Conservation (phyloP, 1,284 basidiomycete genomes). For the Trichosporon sp. region DNA sequence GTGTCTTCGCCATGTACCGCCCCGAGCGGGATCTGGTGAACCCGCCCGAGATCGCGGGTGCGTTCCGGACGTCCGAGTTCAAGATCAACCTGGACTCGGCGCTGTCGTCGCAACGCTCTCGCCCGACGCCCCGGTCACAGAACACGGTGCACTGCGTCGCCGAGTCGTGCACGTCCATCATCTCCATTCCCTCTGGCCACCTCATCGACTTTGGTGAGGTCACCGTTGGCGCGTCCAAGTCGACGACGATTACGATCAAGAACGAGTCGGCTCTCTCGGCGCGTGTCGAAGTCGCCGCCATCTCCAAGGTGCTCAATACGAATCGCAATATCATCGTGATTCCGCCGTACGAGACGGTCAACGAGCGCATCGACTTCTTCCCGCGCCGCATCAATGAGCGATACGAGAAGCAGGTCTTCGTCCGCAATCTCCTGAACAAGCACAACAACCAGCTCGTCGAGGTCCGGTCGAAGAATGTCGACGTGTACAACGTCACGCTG, state of each 20-base stretch:
- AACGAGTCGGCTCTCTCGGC: constrained; percentile 59
- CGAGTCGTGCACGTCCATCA: constrained; percentile 59
- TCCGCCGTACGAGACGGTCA: constrained; percentile 57
- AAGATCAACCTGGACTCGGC: constrained; percentile 58
- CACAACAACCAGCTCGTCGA: constrained; percentile 59
- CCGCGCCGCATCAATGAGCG: constrained; percentile 60
- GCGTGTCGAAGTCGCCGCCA: constrained; percentile 59
- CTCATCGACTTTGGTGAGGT: constrained; percentile 60
- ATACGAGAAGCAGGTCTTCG: constrained; percentile 61
- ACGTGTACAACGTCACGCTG: constrained; percentile 60
- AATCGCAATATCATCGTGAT: constrained; percentile 60
- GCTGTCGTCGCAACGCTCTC: constrained; percentile 35
- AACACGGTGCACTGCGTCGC: constrained; percentile 50
- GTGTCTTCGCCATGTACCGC: constrained; percentile 59
- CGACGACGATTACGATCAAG: constrained; percentile 54
- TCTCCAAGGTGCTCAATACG: constrained; percentile 60
- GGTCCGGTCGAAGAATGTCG: constrained; percentile 59
- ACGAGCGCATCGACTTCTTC: constrained; percentile 60
- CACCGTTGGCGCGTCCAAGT: constrained; percentile 59
- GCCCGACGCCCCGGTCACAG: constrained; percentile 29
- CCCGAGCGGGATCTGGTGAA: constrained; percentile 51
- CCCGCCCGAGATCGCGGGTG: constrained; percentile 51
- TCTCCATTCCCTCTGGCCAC: constrained; percentile 52
- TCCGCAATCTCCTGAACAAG: constrained; percentile 52
- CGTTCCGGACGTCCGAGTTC: constrained; percentile 55